Base-by-base conservation (phyloP, 495 filamentous ascomycete species). In the Podospora didyma region DNA sequence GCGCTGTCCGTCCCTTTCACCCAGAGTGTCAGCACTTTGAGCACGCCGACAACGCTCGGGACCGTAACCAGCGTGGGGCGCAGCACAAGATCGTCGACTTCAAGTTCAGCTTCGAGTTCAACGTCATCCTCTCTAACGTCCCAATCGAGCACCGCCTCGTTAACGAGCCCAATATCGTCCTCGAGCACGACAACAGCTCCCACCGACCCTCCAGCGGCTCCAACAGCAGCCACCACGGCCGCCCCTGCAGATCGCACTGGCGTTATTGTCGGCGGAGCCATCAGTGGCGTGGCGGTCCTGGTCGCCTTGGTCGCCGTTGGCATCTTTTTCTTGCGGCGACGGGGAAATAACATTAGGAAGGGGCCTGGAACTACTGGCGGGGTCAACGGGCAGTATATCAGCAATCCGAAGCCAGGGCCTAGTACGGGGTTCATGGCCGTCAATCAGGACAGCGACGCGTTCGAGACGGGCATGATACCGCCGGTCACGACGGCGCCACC, bases 201-300 rank as follows among this genome's bases (percentile, higher is more conserved):
- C 22, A 2, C 63, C n/a, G n/a, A 64, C 50, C 21, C 51, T 35
- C 42, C 37, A 20, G 60, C 46, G 5, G 42, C 54, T 10, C 50
- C 57, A 0, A 49, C 47, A 44, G 49, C 46, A 34, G 59, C 24
- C 58, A 42, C 46, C 7, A 60, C 19, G 42, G 50, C 49, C 35
- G 46, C 46, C 9, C 62, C 19, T 35, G 50, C 49, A 9, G 17
- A 53, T 49, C 65, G 70, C 12, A 71, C 66, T 6, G 76, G 73
- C 6, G 73, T 72, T 42, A 75, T 79, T 12, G 70, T 78, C 9
- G 77, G 77, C 49, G 77, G 75, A 39, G 69, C 71, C 34, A 65
- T 77, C 24, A 65, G 68, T 34, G 75, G 75, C 22, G 67, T 70
- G 11, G 71, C 67, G 11, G 68, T 68, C 7, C 54, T 73, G 0